Base-by-base conservation (phyloP, 805 yeast genomes). In the Millerozyma miso region DNA sequence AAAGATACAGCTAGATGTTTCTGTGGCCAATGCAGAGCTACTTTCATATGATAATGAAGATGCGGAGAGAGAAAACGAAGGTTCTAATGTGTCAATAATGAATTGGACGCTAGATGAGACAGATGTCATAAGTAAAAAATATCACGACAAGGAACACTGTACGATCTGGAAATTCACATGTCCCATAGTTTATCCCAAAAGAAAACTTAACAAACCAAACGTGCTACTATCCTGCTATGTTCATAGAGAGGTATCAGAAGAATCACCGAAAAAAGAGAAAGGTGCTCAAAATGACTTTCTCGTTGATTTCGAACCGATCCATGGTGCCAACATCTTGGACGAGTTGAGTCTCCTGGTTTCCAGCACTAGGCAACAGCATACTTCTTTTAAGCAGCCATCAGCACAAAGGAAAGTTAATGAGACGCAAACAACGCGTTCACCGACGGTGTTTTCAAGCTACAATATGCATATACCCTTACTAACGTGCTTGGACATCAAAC, bases 401-500 rank as follows among this genome's bases (percentile, higher is more conserved):
- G 10, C 29, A 23, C 10, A 23, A 10, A 23, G 10, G 6, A 23
- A 23, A 7, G 10, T 7, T 23, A 23, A 23, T 23, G 29, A 7
- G 10, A 23, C 29, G 6, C 29, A 6, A 6, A 7, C 29, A 10
- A 23, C 10, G 6, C 6, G 29, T 7, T 7, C 10, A 10, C 10
- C 29, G 29, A 23, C 29, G 6, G 10, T 23, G 10, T 10, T 23
- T 23, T 7, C 29, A 6, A 23, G 29, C 10, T 23, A 7, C 29
- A 23, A 23, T 6, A 23, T 23, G 29, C 6, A 23, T 13, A 40
- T 65, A n/a, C 65, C 70, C 5, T 62, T 67, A 1, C 50, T 63
- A 4, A 59, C 63, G 1, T 69, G 76, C 0, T 51, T 78, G 33
- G 70, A 73, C n/a, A 60, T 78, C 4, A 64, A 71, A 40, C 56